Evolutionary conservation across 2,329 filamentous ascomycete genomes (phyloP), one percentile per base, ranked within the genome.

Genomic region (Botrytis pseudocinerea): DNA sequence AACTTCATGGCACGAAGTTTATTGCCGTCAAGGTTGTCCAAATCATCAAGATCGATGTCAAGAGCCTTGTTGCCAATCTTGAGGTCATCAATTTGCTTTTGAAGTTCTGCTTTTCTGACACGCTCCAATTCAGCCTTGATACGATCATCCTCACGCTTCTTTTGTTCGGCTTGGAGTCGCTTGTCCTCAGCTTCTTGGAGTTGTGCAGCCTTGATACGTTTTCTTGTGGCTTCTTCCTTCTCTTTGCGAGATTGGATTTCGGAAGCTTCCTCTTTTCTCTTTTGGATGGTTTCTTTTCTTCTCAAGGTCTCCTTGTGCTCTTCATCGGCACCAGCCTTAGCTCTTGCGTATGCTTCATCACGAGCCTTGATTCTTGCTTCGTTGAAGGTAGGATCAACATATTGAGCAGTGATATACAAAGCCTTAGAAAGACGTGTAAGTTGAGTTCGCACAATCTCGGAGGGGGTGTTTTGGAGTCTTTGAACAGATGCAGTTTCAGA

Each of bases 391-490:
- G 95, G 92, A 80, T 99, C 96, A 73, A 98, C 94, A 83, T 98
- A 98, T 86, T 96, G 94, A 85, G 93, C 97, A 40, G 96, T 97
- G 72, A 97, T 90, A 84, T 94, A 97, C 10, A 99, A 89, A 51
- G 94, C 92, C 85, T 95, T 97, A 72, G 95, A 93, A 73, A 99
- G 88, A 72, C 96, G 94, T 74, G 93, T 94, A 73, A 99, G 90
- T 84, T 98, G 95, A 70, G 95, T 94, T 78, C 96, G 93, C 74
- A 98, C 94, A 82, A 99, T 99, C 84, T 99, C 96, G 10, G 96
- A 95, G 59, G 96, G 96, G 2, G 96, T 99, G 86, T 94, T 97
- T 86, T 99, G 96, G 65, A 99, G 90, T 79, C 95, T 93, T 85
- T 99, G 96, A 54, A 98, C 93, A 69, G 93, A 92, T 80, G 92